These are phyloP conservation scores for Acacia acuminata DNA, from an alignment of 306 rosid species.

Conservation along the genomic window DNA sequence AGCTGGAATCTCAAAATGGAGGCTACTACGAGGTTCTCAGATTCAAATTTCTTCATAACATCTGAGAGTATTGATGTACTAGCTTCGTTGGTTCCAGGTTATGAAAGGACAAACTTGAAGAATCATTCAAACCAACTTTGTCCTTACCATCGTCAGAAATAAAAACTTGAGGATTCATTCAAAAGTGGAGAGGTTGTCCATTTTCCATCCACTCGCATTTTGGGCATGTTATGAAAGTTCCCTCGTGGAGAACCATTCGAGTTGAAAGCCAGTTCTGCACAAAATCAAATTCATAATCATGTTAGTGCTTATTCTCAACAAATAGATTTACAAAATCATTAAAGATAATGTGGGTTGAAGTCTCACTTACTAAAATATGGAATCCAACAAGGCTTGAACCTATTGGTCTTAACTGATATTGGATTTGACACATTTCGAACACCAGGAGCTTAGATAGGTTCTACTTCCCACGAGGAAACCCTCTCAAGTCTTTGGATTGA, in stretches of 20 bases:
- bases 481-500: conserved; percentile 76
- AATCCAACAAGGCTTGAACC: conserved; percentile 40
- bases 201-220: no score
- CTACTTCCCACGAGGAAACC: conserved; percentile 86
- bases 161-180: not conserved
- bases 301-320: not conserved
- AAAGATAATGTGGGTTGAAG: not conserved
- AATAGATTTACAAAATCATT: not conserved
- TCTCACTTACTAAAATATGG: conserved; percentile 41
- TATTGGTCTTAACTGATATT: conserved; percentile 44
- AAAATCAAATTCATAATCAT: conserved; percentile 19
- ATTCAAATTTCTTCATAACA: no score
- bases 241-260: conserved; percentile 6
- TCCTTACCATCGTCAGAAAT: conserved; percentile 39
- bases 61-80: no score
- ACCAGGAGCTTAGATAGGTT: conserved; percentile 56
- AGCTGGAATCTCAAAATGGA: no score
- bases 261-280: conserved; percentile 47
- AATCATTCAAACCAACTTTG: conserved; percentile 24
- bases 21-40: no score
- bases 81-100: conserved; percentile 19
- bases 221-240: no score
- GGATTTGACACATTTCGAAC: conserved; percentile 45
- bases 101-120: conserved; percentile 38
- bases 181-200: conserved; percentile 33